Evolutionary conservation across 495 filamentous ascomycete species (phyloP), one percentile per base, ranked within the genome.

Genomic region (Penicillium antarcticum): DNA sequence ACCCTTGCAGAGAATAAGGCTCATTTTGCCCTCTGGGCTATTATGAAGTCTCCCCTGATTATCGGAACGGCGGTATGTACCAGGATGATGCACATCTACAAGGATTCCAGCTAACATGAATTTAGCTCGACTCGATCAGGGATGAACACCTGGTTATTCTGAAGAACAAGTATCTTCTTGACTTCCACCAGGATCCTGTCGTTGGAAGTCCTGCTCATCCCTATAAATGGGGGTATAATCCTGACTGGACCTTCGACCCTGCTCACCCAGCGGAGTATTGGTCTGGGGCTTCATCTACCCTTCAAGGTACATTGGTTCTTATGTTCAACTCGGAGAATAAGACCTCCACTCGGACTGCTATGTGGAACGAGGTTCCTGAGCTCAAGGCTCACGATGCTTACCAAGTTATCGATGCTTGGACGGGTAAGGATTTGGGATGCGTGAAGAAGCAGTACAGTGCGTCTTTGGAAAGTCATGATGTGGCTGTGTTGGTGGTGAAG

Each of bases 171-270:
- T 66, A 78, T 16, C 62, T 88, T 0, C 67, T 87, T 5, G 76
- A 77, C 0, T 84, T 87, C 63, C 78, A 80, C 57, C 85, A 87
- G 58, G 85, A 88, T 49, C 65, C 72, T 8, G 42, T 70, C 2
- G 51, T 69, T 39, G 83, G 82, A 3, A 62, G 61, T 12, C 76
- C 82, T 1, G 82, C 80, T 0, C 74, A 62, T 59, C 84, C 84
- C 1, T 87, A 83, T 49, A 86, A 86, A 59, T 86, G 83, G 82
- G 83, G 83, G 2, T 74, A 73, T 34, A 86, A 84, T 34, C 61
- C 74, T 1, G 79, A 86, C 52, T 84, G 77, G 70, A 87, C 80
- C 0, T 89, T 82, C 52, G 77, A 84, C 39, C 65, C 76, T 0
- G 71, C 62, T 0, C 73, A 79, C 42, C 83, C 83, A 3, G 81